Base-by-base conservation (phyloP, 441 rosid genomes). In the Mallotus repandus region DNA sequence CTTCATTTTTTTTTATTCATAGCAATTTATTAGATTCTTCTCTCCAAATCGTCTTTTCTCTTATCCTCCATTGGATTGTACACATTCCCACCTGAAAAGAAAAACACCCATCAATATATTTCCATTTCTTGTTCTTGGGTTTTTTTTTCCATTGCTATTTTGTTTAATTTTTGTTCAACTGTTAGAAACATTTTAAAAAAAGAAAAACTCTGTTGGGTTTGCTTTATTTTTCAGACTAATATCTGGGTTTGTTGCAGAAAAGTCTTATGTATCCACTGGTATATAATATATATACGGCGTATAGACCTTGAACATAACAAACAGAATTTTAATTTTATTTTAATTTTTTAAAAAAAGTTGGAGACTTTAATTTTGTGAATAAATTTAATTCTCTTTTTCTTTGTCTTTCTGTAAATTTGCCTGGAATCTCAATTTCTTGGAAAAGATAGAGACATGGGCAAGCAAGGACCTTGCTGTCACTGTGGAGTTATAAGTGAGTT, bases 401-500 rank as follows among this genome's bases (percentile, higher is more conserved):
- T 35, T 0, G 32, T 64, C n/a, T 66, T 54, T 61, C 38, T 72
- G 29, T 68, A 65, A 82, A 81, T 68, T 74, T 79, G 62, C 57
- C 63, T 78, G 72, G 12, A 76, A 64, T 82, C 56, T 71, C 62
- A n/a, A 48, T 76, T 78, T 78, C 70, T 70, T 74, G 57, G 69
- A 70, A 74, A 63, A 71, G 78, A 79, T 81, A 29, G 70, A 83
- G 81, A 78, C 29, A 96, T 94, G 99, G 98, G 99, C 68, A 96
- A 96, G 93, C 98, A 96, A 85, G 98, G 98, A 29, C 99, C 99
- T 87, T 96, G 99, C 95, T 86, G 79, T 78, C 98, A 96, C 91
- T 96, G 99, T 87, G 99, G 99, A 86, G 99, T 92, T 86, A 88
- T 96, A 85, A 96, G 99, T 96, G 99, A 96, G 98, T 91, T 84